Percentiles rank a stretch among this genome's conserved stretches.
Conservation (phyloP, 768 basidiomycete species). For the Suillus tomentosus region DNA sequence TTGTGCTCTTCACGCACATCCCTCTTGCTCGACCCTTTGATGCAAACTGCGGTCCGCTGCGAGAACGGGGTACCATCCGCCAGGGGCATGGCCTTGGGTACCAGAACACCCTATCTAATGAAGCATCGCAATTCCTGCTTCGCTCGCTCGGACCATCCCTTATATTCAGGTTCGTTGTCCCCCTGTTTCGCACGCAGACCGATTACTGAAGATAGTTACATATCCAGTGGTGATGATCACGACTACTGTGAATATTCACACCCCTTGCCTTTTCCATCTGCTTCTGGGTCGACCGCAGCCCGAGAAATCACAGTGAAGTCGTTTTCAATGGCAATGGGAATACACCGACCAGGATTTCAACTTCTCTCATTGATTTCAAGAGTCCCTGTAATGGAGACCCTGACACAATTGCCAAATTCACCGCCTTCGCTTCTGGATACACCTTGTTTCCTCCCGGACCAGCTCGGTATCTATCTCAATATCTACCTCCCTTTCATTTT, state of each 20-base stretch:
- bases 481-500: conserved; percentile 70
- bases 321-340: conserved; percentile 87
- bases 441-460: conserved; percentile 83
- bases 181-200: conserved; percentile 1
- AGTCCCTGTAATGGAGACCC: conserved; percentile 25
- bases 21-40: conserved; percentile 78
- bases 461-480: conserved; percentile 72
- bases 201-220: conserved; percentile 15
- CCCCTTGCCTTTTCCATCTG: conserved; percentile 26
- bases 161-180: conserved; percentile 65
- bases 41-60: conserved; percentile 71
- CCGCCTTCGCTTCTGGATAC: conserved; percentile 45
- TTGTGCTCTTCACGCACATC: conserved; percentile 84
- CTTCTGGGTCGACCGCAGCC: conserved; percentile 32
- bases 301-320: conserved; percentile 89
- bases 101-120: conserved; percentile 77
- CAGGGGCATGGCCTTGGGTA: conserved; percentile 80
- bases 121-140: conserved; percentile 68
- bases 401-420: conserved; percentile 33
- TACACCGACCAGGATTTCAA: conserved; percentile 85
- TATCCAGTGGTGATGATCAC: conserved; percentile 84
- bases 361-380: conserved; percentile 71
- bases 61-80: conserved; percentile 74
- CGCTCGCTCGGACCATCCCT: conserved; percentile 62
- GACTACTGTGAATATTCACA: conserved; percentile 88